Percentiles rank a stretch among this genome's conserved stretches.
Evolutionary conservation across 2,329 filamentous ascomycete genomes (phyloP).

Genomic region (Geosmithia putterillii): DNA sequence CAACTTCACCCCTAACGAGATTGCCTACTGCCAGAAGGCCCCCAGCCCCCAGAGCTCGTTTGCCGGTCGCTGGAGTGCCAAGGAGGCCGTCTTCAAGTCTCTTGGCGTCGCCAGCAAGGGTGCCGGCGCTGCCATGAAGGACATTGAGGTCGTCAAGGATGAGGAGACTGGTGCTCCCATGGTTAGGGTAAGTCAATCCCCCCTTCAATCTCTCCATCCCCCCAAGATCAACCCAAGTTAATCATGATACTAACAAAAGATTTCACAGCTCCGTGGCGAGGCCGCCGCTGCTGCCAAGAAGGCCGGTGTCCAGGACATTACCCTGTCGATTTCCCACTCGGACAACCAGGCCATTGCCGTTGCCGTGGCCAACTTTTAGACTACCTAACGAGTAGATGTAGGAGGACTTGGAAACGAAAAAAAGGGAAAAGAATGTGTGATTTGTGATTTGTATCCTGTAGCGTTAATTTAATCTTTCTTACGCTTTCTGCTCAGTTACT

Average conservation of each 20-base stretch:
- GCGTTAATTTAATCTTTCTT: background rate
- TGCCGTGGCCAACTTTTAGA: conserved; percentile 74
- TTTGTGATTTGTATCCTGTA: background rate
- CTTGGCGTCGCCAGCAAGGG: conserved; percentile 79
- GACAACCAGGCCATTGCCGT: conserved; percentile 91
- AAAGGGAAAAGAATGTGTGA: background rate
- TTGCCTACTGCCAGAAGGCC: conserved; percentile 73
- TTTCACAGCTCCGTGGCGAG: conserved; percentile 65
- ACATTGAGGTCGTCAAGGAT: conserved; percentile 84
- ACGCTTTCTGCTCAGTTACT: background rate
- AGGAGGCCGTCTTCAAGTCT: conserved; percentile 98
- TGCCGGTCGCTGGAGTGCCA: conserved; percentile 90
- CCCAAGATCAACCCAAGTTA: background rate
- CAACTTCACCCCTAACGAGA: conserved; percentile 82
- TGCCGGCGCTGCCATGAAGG: conserved; percentile 78
- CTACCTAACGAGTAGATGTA: too few relatives aligned
- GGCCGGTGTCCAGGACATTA: conserved; percentile 78
- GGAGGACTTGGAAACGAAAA: background rate
- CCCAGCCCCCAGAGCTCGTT: conserved; percentile 79
- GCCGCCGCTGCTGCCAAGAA: conserved; percentile 74
- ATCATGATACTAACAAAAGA: conserved; percentile 21
- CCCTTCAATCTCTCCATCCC: background rate
- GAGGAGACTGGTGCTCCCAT: conserved; percentile 71
- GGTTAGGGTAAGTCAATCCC: conserved; percentile 57
- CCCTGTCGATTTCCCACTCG: conserved; percentile 90